A percentile compares a stretch with the other conserved stretches of the same genome.
phyloP scores from a whole-genome alignment of 805 yeast genomes.

The Nakazawaea holstii region DNA sequence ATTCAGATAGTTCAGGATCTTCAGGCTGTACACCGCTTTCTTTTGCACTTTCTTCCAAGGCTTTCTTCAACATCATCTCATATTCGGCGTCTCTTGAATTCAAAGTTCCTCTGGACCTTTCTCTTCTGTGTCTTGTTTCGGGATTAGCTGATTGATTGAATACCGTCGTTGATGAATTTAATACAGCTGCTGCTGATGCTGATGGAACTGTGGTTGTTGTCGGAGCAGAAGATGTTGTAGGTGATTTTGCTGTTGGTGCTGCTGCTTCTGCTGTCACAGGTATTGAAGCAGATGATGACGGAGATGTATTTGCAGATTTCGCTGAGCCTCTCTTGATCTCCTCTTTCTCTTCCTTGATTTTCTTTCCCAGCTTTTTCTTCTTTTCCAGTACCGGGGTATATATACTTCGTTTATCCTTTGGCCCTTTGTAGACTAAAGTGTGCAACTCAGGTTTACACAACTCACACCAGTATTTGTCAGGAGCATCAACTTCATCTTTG shows the following conservation, averaged over 20 bases:
- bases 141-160: constrained; percentile 10
- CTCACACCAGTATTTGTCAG: constrained; percentile 96
- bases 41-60: constrained; percentile 51
- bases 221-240: constrained; percentile 1
- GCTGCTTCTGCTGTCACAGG: constrained; percentile 13
- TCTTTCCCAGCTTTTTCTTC: constrained; percentile 14
- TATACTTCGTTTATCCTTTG: constrained; percentile 41
- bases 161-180: constrained; percentile 13
- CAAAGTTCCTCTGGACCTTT: constrained; percentile 14
- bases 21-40: constrained; percentile 37
- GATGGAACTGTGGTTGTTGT: constrained; percentile 13
- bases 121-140: constrained; percentile 16
- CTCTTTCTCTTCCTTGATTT: constrained; percentile 18
- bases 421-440: constrained; percentile 38
- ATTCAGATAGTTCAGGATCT: constrained; percentile 27
- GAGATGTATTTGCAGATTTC: constrained; percentile 1
- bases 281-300: constrained; percentile 1
- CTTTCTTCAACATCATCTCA: constrained; percentile 33
- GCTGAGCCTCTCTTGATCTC: constrained; percentile 18
- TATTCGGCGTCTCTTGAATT: constrained; percentile 27
- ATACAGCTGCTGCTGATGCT: constrained; percentile 13
- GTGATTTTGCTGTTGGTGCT: constrained; percentile 18
- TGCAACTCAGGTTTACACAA: constrained; percentile 84
- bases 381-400: constrained; percentile 40
- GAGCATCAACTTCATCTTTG: constrained; percentile 64